Evolutionary conservation across 768 basidiomycete species (phyloP).

Genomic region (Hortiboletus campestris): DNA sequence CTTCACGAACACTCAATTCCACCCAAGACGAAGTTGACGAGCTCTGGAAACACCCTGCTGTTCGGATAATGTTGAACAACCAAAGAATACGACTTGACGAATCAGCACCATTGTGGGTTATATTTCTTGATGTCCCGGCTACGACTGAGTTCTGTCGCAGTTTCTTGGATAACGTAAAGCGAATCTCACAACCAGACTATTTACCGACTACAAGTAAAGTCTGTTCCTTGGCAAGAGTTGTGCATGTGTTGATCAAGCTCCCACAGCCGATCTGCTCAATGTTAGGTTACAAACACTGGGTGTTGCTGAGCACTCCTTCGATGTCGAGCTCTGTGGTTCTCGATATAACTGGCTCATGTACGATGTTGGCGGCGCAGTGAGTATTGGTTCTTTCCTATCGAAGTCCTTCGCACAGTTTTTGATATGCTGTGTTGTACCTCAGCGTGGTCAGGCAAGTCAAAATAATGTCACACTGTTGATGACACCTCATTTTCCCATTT

Average conservation of each 20-base stretch:
- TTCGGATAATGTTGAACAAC: slow-evolving; percentile 52
- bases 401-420: background rate
- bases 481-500: slow-evolving; percentile 9
- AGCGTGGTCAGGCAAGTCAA: slow-evolving; percentile 60
- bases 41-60: slow-evolving; percentile 70
- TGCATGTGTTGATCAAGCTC: background rate
- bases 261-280: slow-evolving; percentile 69
- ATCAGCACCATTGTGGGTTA: slow-evolving; percentile 68
- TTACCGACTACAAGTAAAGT: slow-evolving; percentile 62
- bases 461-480: slow-evolving; percentile 10
- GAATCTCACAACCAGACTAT: slow-evolving; percentile 69
- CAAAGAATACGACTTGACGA: slow-evolving; percentile 71
- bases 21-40: slow-evolving; percentile 52
- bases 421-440: slow-evolving; percentile 11
- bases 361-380: slow-evolving; percentile 80
- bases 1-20: slow-evolving; percentile 52
- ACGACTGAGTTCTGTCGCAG: slow-evolving; percentile 35
- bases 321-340: slow-evolving; percentile 59
- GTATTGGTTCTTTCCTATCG: slow-evolving; percentile 27
- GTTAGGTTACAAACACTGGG: slow-evolving; percentile 81
- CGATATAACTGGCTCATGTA: slow-evolving; percentile 76
- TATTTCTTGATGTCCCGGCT: background rate
- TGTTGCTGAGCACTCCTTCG: slow-evolving; percentile 73
- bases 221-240: background rate
- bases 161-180: slow-evolving; percentile 63